Base-by-base conservation (phyloP, 1,284 basidiomycete genomes). In the Rhodotorula mucilaginosa region DNA sequence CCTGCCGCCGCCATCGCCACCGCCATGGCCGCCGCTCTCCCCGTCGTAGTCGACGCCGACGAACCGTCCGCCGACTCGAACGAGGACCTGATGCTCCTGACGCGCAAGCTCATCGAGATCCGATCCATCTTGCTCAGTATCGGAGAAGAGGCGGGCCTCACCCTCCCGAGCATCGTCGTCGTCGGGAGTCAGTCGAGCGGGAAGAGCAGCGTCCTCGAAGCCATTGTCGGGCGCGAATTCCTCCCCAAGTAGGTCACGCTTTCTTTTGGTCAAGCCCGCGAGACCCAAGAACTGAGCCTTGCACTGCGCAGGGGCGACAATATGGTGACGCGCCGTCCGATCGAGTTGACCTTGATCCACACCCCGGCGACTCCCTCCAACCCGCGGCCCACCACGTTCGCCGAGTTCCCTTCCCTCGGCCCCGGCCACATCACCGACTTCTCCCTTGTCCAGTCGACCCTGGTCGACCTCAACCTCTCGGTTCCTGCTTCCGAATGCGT, bases 241-340 rank as follows among this genome's bases (percentile, higher is more conserved):
- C 83, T 99, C 56, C 97, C 96, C 52, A 99, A 99, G 93, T 96
- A 76, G 76, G 88, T 82, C 5, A 52, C 34, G 34, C 34, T 34
- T 34, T 34, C 34, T 34, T 34, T 34, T 34, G 34, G 34, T 34
- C 34, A 34, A 34, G 34, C 34, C 34, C 34, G 34, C 34, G 34
- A 34, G 34, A 34, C 34, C 5, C 34, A 5, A 34, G 6, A 5
- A 34, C 34, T 34, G 34, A 34, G 6, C 34, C 34, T 34, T 34
- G 34, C 5, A 6, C 16, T 31, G 4, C 8, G 39, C 79, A 97
- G 93, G 83, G 96, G 96, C 69, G 91, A 95, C 82, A 99, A 99
- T 82, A 99, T 99, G 97, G 97, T 99, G 59, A 99, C 96, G 1
- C 91, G 96, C 3, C 89, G 96, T 61, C 97, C 96, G 1, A 97